Percentiles rank a stretch among this genome's conserved stretches.
These are phyloP conservation scores for Penicillium rolfsii DNA, from an alignment of 2,329 filamentous ascomycete genomes.

Conservation along the genomic window DNA sequence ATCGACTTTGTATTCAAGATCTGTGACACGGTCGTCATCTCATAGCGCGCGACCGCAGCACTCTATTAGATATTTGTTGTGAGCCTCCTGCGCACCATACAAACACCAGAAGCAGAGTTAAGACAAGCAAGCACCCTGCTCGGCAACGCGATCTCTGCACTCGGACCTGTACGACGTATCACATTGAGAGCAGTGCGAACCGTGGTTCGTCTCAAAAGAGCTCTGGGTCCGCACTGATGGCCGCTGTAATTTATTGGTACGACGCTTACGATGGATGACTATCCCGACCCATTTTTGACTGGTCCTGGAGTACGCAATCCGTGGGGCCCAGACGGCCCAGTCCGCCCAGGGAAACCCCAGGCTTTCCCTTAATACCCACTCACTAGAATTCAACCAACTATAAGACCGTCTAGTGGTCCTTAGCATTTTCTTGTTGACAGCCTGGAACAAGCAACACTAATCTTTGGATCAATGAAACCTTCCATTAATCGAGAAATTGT, in stretches of 20 bases:
- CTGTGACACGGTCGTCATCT: not conserved
- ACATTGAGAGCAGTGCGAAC: not conserved
- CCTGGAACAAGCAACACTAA: not conserved
- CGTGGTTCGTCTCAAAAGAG: not conserved
- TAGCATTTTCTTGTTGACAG: not conserved
- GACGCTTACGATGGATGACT: not conserved
- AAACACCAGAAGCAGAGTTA: not conserved
- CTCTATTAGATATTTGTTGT: not conserved
- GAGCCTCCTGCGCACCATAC: too few relatives aligned
- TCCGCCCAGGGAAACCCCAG: not conserved
- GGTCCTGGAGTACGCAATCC: not conserved
- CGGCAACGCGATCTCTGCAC: not conserved
- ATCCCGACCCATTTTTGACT: not conserved
- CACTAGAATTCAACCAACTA: not conserved
- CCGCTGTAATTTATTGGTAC: not conserved
- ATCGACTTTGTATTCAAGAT: not conserved
- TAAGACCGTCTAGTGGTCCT: not conserved
- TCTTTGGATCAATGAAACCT: not conserved
- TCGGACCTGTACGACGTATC: not conserved
- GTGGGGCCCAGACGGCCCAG: not conserved
- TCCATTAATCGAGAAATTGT: not conserved
- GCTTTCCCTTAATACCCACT: not conserved
- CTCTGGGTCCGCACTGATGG: not conserved
- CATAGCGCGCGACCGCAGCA: not conserved
- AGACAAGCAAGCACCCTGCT: not conserved